These are phyloP conservation scores for Globisporangium lucens DNA, from an alignment of 352 stramenopile genomes.

Conservation along the genomic window DNA sequence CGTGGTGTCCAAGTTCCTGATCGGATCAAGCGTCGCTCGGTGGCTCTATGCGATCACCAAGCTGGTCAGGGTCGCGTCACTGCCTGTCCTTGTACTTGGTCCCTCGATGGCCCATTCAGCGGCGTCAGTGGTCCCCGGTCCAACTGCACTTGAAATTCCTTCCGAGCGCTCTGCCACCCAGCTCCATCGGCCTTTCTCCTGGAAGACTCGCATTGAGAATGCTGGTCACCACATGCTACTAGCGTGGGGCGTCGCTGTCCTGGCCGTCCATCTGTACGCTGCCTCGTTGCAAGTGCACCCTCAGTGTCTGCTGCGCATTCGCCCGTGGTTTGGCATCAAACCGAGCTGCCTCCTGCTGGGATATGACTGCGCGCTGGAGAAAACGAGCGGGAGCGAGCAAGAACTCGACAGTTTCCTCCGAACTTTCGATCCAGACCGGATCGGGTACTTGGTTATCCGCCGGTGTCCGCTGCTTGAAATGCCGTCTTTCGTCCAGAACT, in stretches of 20 bases:
- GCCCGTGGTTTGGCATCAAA: background rate
- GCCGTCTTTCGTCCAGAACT: no score
- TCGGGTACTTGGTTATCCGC: no score
- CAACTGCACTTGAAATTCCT: background rate
- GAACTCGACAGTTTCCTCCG: background rate
- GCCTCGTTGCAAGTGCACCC: background rate
- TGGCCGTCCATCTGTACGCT: background rate
- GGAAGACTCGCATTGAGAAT: background rate
- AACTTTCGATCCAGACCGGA: no score
- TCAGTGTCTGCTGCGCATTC: background rate
- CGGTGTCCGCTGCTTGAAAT: no score
- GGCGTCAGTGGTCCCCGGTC: background rate
- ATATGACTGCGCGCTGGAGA: background rate
- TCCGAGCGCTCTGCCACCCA: background rate
- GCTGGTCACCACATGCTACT: background rate
- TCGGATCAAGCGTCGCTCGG: background rate
- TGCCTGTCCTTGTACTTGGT: background rate
- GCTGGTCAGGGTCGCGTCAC: background rate
- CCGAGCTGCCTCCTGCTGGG: background rate
- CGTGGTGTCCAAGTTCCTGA: background rate
- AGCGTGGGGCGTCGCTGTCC: background rate
- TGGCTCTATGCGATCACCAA: background rate
- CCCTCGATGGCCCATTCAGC: background rate
- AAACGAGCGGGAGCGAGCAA: background rate
- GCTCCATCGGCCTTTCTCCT: background rate